Base-by-base conservation (phyloP, 2,329 filamentous ascomycete species). In the Hymenoscyphus repandus region DNA sequence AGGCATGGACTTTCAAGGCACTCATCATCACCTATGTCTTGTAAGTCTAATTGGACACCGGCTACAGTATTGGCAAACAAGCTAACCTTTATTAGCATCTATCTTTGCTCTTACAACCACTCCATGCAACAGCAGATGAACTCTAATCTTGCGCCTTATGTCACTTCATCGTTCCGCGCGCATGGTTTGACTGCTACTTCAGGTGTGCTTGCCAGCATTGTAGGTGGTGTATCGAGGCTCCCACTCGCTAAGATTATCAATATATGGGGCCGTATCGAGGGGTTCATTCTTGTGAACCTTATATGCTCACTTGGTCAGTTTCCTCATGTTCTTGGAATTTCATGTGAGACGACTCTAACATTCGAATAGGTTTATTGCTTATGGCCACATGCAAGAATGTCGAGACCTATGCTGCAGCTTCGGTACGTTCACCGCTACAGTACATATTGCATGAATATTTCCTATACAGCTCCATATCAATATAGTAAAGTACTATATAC, bases 171-270 rank as follows among this genome's bases (percentile, higher is more conserved):
- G 10, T 64, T 62, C 41, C 43, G 53, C 22, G 36, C 53, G 2
- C 57, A 61, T 34, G 58, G 59, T n/a, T 46, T 59, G 7, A 37
- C 62, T 32, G 57, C 76, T 1, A 73, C 77, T 2, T 75, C 78
- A 13, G 68, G 69, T 44, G 77, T 85, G 52, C 71, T 84, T 18
- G 68, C 78, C 27, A 74, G 69, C 53, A 67, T 78, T 38, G 76
- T 84, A 47, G 69, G 71, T 61, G 83, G 80, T 31, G 74, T 84
- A 11, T 72, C 78, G 48, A 83, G 84, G 62, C 75, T 86, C 12
- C 79, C 83, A 1, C 74, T 85, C 56, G 82, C 84, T 47, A 88
- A 87, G 66, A 72, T 86, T 27, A 73, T 86, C 49, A 81, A 88
- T 68, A 71, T 85, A 32, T 87, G 80, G 72, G 84, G 83, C 51